Percentiles rank a stretch among this genome's conserved stretches.
These are phyloP conservation scores for Chionographis japonica DNA, from an alignment of 106 monocot genomes.

Conservation along the genomic window DNA sequence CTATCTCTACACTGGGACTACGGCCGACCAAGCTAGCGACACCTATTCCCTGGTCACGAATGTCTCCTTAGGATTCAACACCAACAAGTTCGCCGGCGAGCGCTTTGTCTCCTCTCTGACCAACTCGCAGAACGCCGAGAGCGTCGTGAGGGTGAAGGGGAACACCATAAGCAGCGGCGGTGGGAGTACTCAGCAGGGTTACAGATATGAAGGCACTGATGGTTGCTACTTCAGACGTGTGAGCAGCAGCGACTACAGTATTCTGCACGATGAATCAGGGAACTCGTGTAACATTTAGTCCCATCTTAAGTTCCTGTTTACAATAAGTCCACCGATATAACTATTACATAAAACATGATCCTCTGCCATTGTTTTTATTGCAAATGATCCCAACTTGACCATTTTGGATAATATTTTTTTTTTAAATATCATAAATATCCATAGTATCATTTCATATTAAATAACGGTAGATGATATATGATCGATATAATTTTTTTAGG, in stretches of 20 bases:
- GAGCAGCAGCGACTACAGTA: not conserved
- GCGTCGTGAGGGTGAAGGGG: conserved; percentile 25
- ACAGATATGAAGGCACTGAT: conserved; percentile 14
- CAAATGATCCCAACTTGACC: too few relatives aligned
- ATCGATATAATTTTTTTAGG: too few relatives aligned
- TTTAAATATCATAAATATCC: too few relatives aligned
- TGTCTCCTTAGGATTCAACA: conserved; percentile 29
- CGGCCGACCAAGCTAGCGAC: conserved; percentile 1
- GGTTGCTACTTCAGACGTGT: not conserved
- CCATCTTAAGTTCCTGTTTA: too few relatives aligned
- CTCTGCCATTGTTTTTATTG: too few relatives aligned
- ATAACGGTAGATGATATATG: too few relatives aligned
- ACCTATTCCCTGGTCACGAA: conserved; percentile 21
- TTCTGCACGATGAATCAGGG: not conserved
- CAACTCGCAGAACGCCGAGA: conserved; percentile 30
- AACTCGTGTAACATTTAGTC: too few relatives aligned
- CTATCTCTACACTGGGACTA: conserved; percentile 15
- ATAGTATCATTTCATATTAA: too few relatives aligned
- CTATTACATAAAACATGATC: too few relatives aligned
- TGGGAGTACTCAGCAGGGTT: conserved; percentile 25
- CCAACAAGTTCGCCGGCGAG: conserved; percentile 24
- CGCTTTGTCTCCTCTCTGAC: conserved; percentile 11
- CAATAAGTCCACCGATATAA: too few relatives aligned
- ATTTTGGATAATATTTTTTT: too few relatives aligned
- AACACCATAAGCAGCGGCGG: conserved; percentile 24